A percentile compares a stretch with the other conserved stretches of the same genome.
These are phyloP conservation scores for Trichophyton schoenleinii DNA, from an alignment of 2,329 filamentous ascomycete species.

Conservation along the genomic window DNA sequence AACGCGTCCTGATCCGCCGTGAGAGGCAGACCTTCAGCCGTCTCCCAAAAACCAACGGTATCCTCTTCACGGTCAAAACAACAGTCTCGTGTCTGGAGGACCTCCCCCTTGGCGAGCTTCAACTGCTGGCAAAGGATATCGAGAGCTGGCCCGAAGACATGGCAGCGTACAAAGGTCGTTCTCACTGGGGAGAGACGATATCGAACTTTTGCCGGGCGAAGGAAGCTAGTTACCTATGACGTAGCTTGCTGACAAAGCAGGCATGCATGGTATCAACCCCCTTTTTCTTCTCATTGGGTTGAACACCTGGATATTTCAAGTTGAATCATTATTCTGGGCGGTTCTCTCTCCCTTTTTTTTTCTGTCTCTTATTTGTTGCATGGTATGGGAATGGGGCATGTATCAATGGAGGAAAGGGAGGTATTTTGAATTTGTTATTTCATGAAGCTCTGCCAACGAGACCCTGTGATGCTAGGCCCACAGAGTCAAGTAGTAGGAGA, in stretches of 20 bases:
- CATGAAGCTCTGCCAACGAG: not conserved
- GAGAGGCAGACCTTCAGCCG: constrained; percentile 41
- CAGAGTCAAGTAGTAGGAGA: not conserved
- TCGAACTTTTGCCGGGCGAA: constrained; percentile 23
- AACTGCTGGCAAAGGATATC: constrained; percentile 33
- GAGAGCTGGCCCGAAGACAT: constrained; percentile 35
- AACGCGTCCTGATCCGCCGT: constrained; percentile 36
- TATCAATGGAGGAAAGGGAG: not conserved
- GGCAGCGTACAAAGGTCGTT: constrained; percentile 34
- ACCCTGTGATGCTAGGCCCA: not conserved
- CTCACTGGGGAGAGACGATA: constrained; percentile 31
- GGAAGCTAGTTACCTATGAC: constrained; percentile 3
- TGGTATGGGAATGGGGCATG: not conserved
- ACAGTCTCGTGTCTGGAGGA: constrained; percentile 32
- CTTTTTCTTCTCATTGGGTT: not conserved
- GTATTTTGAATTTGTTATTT: not conserved
- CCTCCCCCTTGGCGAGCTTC: constrained; percentile 29
- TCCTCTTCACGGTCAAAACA: constrained; percentile 41
- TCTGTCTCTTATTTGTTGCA: not conserved
- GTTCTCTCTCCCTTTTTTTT: not conserved
- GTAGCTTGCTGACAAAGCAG: constrained; percentile 4
- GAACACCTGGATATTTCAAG: not conserved
- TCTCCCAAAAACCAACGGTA: constrained; percentile 32
- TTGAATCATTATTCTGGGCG: not conserved
- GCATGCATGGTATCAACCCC: not conserved